These are phyloP conservation scores for Auricularia heimuer DNA, from an alignment of 768 basidiomycete species.

Conservation along the genomic window DNA sequence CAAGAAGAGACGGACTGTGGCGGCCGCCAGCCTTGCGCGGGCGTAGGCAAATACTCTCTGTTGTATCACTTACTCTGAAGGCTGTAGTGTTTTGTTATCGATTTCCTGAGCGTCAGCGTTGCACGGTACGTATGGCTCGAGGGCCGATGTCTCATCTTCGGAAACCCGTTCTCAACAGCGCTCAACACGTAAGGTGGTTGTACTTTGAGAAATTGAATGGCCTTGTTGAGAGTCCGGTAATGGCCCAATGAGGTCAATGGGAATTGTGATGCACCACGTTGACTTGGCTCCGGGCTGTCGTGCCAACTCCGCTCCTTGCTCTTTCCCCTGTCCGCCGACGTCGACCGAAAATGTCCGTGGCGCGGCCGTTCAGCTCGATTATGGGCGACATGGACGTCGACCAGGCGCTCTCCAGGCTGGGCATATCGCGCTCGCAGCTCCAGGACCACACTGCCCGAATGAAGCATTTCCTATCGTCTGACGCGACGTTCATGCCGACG, in stretches of 20 bases:
- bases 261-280: background rate
- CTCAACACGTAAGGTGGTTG: background rate
- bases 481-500: background rate
- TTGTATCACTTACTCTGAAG: background rate
- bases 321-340: background rate
- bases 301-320: background rate
- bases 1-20: conserved; percentile 41
- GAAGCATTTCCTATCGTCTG: background rate
- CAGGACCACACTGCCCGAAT: background rate
- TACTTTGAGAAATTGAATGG: background rate
- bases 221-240: too few species aligned
- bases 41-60: background rate
- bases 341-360: background rate
- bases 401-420: background rate
- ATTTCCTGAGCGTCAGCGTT: too few species aligned
- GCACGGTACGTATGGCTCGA: too few species aligned
- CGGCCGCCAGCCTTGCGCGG: background rate
- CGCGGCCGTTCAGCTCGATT: background rate
- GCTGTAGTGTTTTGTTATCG: too few species aligned
- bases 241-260: background rate
- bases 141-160: too few species aligned
- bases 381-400: background rate
- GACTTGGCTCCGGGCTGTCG: background rate
- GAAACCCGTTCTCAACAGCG: too few species aligned
- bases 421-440: background rate